Percentiles rank a stretch among this genome's conserved stretches.
These are phyloP conservation scores for Sonneratia alba DNA, from an alignment of 345 rosid genomes.

Conservation along the genomic window DNA sequence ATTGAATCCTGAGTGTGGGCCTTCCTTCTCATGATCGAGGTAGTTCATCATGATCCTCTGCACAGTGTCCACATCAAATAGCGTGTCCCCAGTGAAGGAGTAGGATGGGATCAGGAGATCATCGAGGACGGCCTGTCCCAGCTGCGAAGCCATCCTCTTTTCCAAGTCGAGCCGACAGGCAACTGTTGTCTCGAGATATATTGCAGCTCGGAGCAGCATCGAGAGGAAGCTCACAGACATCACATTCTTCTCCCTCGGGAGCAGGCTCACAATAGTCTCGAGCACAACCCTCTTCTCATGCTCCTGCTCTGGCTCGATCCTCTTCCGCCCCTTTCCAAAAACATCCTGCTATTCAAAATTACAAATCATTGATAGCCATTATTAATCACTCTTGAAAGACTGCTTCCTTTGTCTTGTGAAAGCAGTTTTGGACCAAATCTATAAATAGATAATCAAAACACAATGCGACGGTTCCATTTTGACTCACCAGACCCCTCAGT, in stretches of 20 bases:
- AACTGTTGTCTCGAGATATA: constrained; percentile 80
- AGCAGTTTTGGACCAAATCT: neutral
- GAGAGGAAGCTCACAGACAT: constrained; percentile 90
- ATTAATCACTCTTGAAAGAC: neutral
- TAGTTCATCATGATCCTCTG: constrained; percentile 68
- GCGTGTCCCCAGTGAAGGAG: constrained; percentile 61
- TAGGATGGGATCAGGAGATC: constrained; percentile 81
- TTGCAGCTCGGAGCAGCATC: constrained; percentile 74
- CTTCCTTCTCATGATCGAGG: constrained; percentile 54
- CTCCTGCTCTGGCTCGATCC: constrained; percentile 62
- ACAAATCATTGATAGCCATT: neutral
- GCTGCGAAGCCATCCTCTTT: constrained; percentile 70
- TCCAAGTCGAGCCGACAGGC: constrained; percentile 93
- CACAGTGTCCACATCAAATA: constrained; percentile 74
- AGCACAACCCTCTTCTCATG: constrained; percentile 81
- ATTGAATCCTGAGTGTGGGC: constrained; percentile 22
- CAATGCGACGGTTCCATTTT: neutral
- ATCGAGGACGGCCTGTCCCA: constrained; percentile 75
- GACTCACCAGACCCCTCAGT: constrained; percentile 90
- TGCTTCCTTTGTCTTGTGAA: neutral
- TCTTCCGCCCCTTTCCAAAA: constrained; percentile 69
- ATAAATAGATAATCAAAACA: neutral
- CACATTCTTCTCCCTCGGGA: constrained; percentile 71
- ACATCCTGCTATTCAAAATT: constrained; percentile 48
- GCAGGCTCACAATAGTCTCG: constrained; percentile 81